A percentile compares a stretch with the other conserved stretches of the same genome.
Evolutionary conservation across 2,329 filamentous ascomycete species (phyloP).

Genomic region (Colletotrichum navitas): DNA sequence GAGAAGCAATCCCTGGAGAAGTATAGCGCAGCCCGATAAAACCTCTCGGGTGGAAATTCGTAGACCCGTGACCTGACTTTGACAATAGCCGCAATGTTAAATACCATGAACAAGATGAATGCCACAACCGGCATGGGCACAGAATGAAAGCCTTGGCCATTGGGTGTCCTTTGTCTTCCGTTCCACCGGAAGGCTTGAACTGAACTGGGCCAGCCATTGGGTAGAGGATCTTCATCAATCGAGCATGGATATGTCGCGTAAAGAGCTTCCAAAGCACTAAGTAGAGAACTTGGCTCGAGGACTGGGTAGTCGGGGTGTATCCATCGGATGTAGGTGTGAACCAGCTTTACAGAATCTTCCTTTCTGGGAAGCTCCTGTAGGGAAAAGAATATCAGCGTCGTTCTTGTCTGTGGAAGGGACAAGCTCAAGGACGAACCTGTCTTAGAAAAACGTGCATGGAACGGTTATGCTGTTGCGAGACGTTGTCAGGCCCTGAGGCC

Average conservation of each 20-base stretch:
- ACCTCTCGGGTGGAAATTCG: constrained; percentile 51
- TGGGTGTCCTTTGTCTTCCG: constrained; percentile 34
- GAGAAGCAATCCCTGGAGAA: constrained; percentile 51
- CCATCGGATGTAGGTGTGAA: constrained; percentile 45
- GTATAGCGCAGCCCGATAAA: constrained; percentile 50
- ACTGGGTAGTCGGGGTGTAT: constrained; percentile 45
- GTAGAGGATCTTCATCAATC: constrained; percentile 29
- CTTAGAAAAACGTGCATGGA: constrained; percentile 20
- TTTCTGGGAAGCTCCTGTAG: constrained; percentile 44
- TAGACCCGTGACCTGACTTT: constrained; percentile 51
- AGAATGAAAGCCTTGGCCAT: constrained; percentile 11
- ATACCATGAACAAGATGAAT: constrained; percentile 53
- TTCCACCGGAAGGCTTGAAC: constrained; percentile 45
- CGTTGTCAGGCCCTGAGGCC: neutral
- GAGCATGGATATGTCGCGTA: constrained; percentile 41
- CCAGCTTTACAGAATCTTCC: constrained; percentile 42
- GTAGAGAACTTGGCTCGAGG: constrained; percentile 42
- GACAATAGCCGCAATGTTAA: constrained; percentile 52
- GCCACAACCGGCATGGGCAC: constrained; percentile 46
- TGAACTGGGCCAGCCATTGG: constrained; percentile 43
- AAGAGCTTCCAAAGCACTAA: constrained; percentile 44
- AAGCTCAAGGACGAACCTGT: constrained; percentile 12
- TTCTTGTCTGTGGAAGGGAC: neutral
- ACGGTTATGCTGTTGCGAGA: constrained; percentile 40
- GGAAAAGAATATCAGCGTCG: neutral